Conservation (phyloP, 768 basidiomycete species). For the Tremella fuciformis region DNA sequence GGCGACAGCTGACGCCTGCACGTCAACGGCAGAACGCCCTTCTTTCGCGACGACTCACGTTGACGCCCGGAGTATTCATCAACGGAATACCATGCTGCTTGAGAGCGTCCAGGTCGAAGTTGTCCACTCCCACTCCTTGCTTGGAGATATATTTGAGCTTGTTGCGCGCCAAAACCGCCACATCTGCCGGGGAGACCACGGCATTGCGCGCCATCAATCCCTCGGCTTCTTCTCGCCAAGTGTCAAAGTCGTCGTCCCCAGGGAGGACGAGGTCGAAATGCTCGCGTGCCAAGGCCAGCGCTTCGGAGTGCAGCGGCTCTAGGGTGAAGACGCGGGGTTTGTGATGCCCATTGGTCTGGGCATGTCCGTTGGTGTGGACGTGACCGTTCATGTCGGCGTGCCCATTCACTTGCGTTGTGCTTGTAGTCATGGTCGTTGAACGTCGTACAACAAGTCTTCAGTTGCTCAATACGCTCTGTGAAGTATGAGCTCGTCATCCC, state of each 20-base stretch:
- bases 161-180: slow-evolving; percentile 7
- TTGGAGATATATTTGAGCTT: slow-evolving; percentile 21
- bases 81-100: slow-evolving; percentile 14
- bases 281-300: slow-evolving; percentile 4
- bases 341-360: background rate
- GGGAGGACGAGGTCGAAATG: slow-evolving; percentile 10
- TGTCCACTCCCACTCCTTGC: slow-evolving; percentile 28
- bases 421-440: too few species aligned
- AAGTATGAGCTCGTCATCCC: too few species aligned
- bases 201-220: slow-evolving; percentile 10
- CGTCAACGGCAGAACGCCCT: background rate
- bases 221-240: slow-evolving; percentile 15
- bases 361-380: too few species aligned
- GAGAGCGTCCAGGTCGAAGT: slow-evolving; percentile 15
- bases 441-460: too few species aligned
- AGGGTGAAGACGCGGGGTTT: slow-evolving; percentile 16
- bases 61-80: slow-evolving; percentile 30
- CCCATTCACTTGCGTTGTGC: too few species aligned
- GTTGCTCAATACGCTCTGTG: too few species aligned
- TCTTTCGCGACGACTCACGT: slow-evolving; percentile 15
- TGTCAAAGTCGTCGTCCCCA: slow-evolving; percentile 8
- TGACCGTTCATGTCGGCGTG: too few species aligned
- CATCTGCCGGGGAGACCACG: slow-evolving; percentile 7
- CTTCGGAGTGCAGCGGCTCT: slow-evolving; percentile 14
- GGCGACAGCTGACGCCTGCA: slow-evolving; percentile 17